Evolutionary conservation across 768 basidiomycete species (phyloP), one percentile per base, ranked within the genome.

Genomic region (Rhodosporidiobolus odoratus): DNA sequence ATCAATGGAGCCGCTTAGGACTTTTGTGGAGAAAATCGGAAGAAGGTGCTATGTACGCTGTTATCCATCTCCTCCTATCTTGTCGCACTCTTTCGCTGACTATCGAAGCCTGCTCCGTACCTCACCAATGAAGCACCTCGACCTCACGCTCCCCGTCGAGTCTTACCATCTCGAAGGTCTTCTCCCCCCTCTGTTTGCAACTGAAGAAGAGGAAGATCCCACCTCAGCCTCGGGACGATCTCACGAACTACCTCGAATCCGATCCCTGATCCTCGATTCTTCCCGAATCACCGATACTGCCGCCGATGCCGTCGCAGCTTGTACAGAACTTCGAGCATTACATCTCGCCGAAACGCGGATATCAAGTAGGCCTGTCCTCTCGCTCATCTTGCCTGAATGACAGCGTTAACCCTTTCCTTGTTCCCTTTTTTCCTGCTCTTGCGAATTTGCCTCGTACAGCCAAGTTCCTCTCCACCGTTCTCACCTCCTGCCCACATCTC

Each of bases 341-440:
- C 74, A 77, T 43, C 53, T 76, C 9, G 71, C 73, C n/a, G 73
- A 77, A 54, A 72, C 75, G 3, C 41, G 62, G 32, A 71, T 76
- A 17, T 58, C 73, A 0, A 62, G 69, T 71, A 56, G n/a, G n/a
- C n/a, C n/a, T 35, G 73, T 68, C 8, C 6, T 9, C 19, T 5
- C 37, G 13, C 34, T 9, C n/a, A 25, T 32, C 35, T 16, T 27
- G n/a, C n/a, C n/a, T n/a, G n/a, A n/a, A n/a, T n/a, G n/a, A n/a
- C n/a, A n/a, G n/a, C n/a, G n/a, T n/a, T n/a, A n/a, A n/a, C 15
- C 21, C 21, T 32, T 34, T 9, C 52, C 12, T 40, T 52, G 17
- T 47, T 13, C 35, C 4, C 56, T n/a, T n/a, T 12, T 8, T 9
- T 30, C 2, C 3, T 9, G 2, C 2, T n/a, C 19, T 23, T 21